A percentile compares a stretch with the other conserved stretches of the same genome.
Evolutionary conservation across 176 grass and related monocot species (phyloP).

Genomic region (Thalia dealbata): DNA sequence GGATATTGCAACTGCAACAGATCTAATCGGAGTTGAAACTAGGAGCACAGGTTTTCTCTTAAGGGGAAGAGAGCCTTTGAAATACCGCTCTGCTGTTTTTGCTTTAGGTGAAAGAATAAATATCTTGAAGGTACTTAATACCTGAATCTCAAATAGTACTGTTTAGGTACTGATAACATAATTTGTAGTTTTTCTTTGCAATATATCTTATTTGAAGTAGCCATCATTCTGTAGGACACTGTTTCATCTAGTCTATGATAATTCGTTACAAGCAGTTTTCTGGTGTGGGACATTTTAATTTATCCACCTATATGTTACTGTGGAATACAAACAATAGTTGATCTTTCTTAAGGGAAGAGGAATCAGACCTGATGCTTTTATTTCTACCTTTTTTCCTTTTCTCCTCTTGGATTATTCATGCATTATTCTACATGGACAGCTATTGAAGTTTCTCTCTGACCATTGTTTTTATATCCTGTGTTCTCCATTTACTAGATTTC

Average conservation of each 20-base stretch:
- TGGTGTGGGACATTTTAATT: neutral
- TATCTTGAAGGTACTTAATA: constrained; percentile 68
- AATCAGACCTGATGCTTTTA: neutral
- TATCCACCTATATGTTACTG: neutral
- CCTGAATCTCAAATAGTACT: neutral
- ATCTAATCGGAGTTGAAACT: constrained; percentile 93
- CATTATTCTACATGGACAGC: too few relatives aligned
- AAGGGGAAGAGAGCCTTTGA: constrained; percentile 84
- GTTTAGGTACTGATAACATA: neutral
- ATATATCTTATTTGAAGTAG: neutral
- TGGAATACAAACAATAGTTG: neutral
- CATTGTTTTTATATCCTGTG: neutral
- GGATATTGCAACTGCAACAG: constrained; percentile 92
- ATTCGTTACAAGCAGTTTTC: too few relatives aligned
- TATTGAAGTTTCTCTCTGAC: neutral
- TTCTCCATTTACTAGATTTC: neutral
- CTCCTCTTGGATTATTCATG: too few relatives aligned
- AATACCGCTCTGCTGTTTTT: constrained; percentile 91
- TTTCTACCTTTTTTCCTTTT: too few relatives aligned
- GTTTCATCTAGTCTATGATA: neutral
- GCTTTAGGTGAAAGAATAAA: constrained; percentile 94
- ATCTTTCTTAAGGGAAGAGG: neutral
- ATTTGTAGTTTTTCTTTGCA: neutral
- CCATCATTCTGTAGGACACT: neutral
- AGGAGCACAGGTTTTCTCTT: constrained; percentile 80